Base-by-base conservation (phyloP, 2,329 filamentous ascomycete species). In the Ceratocystis diversiconidia region DNA sequence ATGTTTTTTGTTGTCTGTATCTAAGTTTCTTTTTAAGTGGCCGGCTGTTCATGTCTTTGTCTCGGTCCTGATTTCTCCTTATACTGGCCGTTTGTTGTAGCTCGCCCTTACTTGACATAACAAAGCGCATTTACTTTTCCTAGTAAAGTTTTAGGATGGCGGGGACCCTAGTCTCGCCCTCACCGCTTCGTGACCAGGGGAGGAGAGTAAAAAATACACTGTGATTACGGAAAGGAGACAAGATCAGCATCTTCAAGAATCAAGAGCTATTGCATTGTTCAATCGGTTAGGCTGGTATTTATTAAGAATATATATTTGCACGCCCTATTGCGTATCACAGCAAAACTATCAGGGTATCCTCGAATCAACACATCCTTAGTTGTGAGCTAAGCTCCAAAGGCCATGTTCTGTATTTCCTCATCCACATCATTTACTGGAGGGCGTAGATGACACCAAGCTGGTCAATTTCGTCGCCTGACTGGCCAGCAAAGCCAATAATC, bases 381-480 rank as follows among this genome's bases (percentile, higher is more conserved):
- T 22, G 46, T 4, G 10, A 41, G 36, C 10, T 15, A 41, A 4
- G 36, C 36, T 41, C 12, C 2, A 10, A 22, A 52, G n/a, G 5
- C 2, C 6, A 22, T 15, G 36, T 12, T 41, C 10, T 41, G 36
- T 15, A 41, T 41, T 41, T 41, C 12, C 36, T 12, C 32, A 6
- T 17, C 6, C 7, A 32, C 6, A 17, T 22, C 10, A 17, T 60
- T 65, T 73, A 79, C 70, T 75, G 73, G 17, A 75, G 75, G 19
- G 75, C 77, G 68, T 78, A 80, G 32, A 79, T 72, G 68, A 81
- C 78, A 0, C 72, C 81, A 48, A 85, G 70, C 71, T 79, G 78
- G 71, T 85, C 82, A 61, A 85, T 70, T 73, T 84, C 81, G 66
- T 82, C 79, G 0, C 80, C 82, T 67, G 71, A 73, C 70, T 80